These are phyloP conservation scores for Epichloe sylvatica DNA, from an alignment of 2,329 filamentous ascomycete species.

Conservation along the genomic window DNA sequence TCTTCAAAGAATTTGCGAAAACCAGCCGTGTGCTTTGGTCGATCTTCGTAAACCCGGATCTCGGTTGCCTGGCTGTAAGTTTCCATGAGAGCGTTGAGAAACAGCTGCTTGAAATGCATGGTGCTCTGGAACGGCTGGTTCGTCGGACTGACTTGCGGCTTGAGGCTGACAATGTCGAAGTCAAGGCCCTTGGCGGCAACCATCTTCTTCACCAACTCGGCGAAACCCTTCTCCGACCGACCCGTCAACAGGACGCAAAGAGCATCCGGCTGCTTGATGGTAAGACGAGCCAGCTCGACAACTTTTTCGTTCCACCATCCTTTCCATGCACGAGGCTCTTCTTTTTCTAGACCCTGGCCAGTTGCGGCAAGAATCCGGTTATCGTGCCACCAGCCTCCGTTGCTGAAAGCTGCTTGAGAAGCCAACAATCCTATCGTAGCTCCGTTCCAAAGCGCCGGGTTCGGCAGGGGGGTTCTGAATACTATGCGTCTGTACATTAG, in stretches of 20 bases:
- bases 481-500: slow-evolving; percentile 35
- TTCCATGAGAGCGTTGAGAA: slow-evolving; percentile 67
- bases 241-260: slow-evolving; percentile 81
- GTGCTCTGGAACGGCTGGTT: slow-evolving; percentile 69
- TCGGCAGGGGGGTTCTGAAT: slow-evolving; percentile 88
- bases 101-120: slow-evolving; percentile 83
- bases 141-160: slow-evolving; percentile 68
- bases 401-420: slow-evolving; percentile 59
- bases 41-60: slow-evolving; percentile 60
- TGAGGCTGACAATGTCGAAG: slow-evolving; percentile 80
- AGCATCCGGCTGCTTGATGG: slow-evolving; percentile 70
- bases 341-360: slow-evolving; percentile 65
- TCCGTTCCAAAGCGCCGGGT: slow-evolving; percentile 73
- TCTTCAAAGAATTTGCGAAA: slow-evolving; percentile 75
- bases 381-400: slow-evolving; percentile 97
- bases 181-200: slow-evolving; percentile 61
- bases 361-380: slow-evolving; percentile 71
- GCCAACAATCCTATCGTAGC: slow-evolving; percentile 64
- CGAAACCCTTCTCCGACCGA: slow-evolving; percentile 62
- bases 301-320: slow-evolving; percentile 97
- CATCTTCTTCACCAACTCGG: slow-evolving; percentile 70
- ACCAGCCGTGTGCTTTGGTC: slow-evolving; percentile 54
- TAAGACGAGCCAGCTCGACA: slow-evolving; percentile 64
- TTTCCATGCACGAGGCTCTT: slow-evolving; percentile 73
- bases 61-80: slow-evolving; percentile 78